phyloP scores from a whole-genome alignment of 2,329 filamentous ascomycete genomes.

The Cercospora zeina region DNA sequence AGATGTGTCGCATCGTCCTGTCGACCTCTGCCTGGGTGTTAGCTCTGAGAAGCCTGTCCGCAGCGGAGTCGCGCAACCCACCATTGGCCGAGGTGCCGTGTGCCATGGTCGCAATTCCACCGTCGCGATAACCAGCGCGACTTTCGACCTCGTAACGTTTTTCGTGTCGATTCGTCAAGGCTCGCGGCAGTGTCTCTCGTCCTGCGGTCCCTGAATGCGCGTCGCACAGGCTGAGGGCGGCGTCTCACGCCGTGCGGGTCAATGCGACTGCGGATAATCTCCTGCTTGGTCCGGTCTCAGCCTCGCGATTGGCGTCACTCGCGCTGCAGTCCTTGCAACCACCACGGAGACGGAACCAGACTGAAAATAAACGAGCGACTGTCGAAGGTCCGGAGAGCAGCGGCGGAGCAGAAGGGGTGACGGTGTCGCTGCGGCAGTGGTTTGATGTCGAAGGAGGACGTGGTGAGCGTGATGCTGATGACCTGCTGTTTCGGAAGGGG shows the following conservation, averaged over 20 bases:
- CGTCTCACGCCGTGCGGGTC: neutral
- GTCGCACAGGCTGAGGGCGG: conserved; percentile 6
- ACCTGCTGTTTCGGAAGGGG: neutral
- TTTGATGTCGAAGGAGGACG: neutral
- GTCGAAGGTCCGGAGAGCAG: neutral
- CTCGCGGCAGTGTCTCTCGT: neutral
- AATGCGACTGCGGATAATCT: conserved; percentile 10
- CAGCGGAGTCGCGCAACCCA: neutral
- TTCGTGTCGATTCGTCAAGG: neutral
- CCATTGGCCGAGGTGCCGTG: conserved; percentile 14
- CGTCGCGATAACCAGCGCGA: conserved; percentile 2
- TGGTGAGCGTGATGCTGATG: neutral
- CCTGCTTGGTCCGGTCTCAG: neutral
- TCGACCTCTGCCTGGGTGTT: conserved; percentile 25
- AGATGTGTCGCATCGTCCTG: conserved; percentile 43
- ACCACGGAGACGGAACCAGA: neutral
- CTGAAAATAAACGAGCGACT: conserved; percentile 15
- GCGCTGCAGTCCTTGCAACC: neutral
- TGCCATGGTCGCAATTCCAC: conserved; percentile 9
- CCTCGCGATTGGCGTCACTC: neutral
- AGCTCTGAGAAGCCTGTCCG: conserved; percentile 2
- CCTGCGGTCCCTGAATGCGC: neutral
- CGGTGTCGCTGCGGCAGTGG: neutral
- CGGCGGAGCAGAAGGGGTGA: neutral
- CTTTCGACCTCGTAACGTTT: neutral